These are phyloP conservation scores for Aschersonia sp. DNA, from an alignment of 2,329 filamentous ascomycete genomes.

Conservation along the genomic window DNA sequence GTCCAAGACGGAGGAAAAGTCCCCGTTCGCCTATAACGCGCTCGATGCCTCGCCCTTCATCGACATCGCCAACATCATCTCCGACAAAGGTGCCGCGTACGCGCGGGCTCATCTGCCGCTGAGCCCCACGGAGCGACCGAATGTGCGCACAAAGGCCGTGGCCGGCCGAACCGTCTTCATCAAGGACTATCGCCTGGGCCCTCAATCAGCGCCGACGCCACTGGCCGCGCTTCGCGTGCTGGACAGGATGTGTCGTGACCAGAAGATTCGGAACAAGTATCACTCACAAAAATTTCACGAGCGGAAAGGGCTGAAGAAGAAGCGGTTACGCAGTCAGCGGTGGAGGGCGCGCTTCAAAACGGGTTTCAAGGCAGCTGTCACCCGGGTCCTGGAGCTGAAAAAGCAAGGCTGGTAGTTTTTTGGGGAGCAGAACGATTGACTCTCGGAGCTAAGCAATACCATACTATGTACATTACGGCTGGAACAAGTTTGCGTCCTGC, in stretches of 20 bases:
- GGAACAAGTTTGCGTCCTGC: too few species aligned
- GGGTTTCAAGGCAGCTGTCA: conserved; percentile 51
- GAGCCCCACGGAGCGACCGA: conserved; percentile 14
- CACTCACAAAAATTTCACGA: conserved; percentile 57
- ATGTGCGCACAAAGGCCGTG: conserved; percentile 17
- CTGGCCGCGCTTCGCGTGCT: conserved; percentile 29
- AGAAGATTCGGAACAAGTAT: conserved; percentile 43
- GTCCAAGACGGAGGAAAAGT: background rate
- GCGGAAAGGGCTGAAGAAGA: conserved; percentile 60
- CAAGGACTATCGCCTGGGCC: conserved; percentile 10
- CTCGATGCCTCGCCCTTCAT: conserved; percentile 8
- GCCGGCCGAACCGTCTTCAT: conserved; percentile 23
- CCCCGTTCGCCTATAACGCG: conserved; percentile 5
- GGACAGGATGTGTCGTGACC: conserved; percentile 25
- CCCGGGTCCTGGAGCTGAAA: conserved; percentile 53
- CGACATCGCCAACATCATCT: conserved; percentile 21
- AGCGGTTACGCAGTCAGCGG: conserved; percentile 54
- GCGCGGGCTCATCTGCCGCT: background rate
- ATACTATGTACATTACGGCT: too few species aligned
- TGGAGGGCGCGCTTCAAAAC: conserved; percentile 56
- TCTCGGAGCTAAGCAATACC: too few species aligned
- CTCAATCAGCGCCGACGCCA: conserved; percentile 21
- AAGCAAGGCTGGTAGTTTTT: conserved; percentile 58
- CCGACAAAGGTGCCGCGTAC: conserved; percentile 13
- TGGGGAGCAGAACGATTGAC: background rate